Conservation (phyloP, 2,329 filamentous ascomycete genomes). For the Monilinia fructicola region DNA sequence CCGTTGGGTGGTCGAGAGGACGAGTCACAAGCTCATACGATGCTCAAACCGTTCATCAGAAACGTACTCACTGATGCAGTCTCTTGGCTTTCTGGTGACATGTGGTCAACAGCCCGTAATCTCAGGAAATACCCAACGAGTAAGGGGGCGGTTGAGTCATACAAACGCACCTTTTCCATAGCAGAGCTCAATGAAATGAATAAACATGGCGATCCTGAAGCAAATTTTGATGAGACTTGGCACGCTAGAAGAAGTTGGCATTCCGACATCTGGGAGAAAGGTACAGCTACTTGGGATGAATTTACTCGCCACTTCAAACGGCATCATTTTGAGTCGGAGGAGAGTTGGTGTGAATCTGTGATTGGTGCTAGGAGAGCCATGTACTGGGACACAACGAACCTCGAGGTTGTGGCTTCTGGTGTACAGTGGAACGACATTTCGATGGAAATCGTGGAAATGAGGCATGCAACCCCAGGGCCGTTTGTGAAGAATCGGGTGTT, state of each 20-base stretch:
- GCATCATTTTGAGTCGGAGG: slow-evolving; percentile 56
- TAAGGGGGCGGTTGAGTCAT: slow-evolving; percentile 53
- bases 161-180: slow-evolving; percentile 50
- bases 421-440: slow-evolving; percentile 50
- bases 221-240: slow-evolving; percentile 57
- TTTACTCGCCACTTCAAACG: slow-evolving; percentile 60
- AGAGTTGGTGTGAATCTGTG: slow-evolving; percentile 57
- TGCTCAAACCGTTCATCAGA: slow-evolving; percentile 51
- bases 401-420: slow-evolving; percentile 43
- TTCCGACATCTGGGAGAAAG: slow-evolving; percentile 48
- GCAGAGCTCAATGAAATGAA: slow-evolving; percentile 46
- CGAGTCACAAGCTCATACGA: slow-evolving; percentile 25
- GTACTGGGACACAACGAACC: slow-evolving; percentile 48
- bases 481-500: slow-evolving; percentile 62
- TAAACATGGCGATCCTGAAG: slow-evolving; percentile 32
- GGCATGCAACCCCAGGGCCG: slow-evolving; percentile 60
- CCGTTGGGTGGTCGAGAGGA: slow-evolving; percentile 6
- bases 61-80: slow-evolving; percentile 58
- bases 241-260: slow-evolving; percentile 63
- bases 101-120: slow-evolving; percentile 53
- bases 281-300: slow-evolving; percentile 63
- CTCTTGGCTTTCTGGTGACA: slow-evolving; percentile 44
- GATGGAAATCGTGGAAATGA: slow-evolving; percentile 61
- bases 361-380: slow-evolving; percentile 46
- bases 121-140: slow-evolving; percentile 52